A percentile compares a stretch with the other conserved stretches of the same genome.
Evolutionary conservation across 2,329 filamentous ascomycete genomes (phyloP).

Genomic region (Clarireedia hainanense): DNA sequence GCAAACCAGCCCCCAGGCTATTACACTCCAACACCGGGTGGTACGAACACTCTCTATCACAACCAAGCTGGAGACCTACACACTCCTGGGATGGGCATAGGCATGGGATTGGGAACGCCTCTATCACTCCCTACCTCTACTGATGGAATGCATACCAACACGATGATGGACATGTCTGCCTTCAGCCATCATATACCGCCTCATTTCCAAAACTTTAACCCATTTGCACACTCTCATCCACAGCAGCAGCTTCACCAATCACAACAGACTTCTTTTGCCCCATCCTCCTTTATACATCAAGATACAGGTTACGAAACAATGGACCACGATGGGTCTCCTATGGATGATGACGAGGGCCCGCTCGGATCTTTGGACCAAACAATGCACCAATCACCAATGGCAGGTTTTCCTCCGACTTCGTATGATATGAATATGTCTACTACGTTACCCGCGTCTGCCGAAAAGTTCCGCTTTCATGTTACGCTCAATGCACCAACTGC

Average conservation of each 20-base stretch:
- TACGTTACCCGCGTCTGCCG: constrained; percentile 45
- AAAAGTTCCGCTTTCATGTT: constrained; percentile 82
- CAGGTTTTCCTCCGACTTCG: constrained; percentile 47
- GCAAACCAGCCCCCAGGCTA: constrained; percentile 74
- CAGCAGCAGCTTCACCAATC: constrained; percentile 41
- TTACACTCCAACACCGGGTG: constrained; percentile 81
- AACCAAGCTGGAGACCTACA: constrained; percentile 80
- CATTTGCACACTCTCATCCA: constrained; percentile 56
- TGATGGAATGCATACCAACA: constrained; percentile 51
- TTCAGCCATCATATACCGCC: constrained; percentile 50
- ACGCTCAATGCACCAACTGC: constrained; percentile 90
- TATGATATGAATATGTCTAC: constrained; percentile 39
- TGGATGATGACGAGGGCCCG: constrained; percentile 46
- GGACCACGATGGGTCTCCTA: constrained; percentile 64
- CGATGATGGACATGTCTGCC: constrained; percentile 56
- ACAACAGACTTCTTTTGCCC: constrained; percentile 55
- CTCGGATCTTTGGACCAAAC: constrained; percentile 51
- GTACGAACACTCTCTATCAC: constrained; percentile 73
- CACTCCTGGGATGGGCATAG: constrained; percentile 73
- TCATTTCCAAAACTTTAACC: constrained; percentile 60
- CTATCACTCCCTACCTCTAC: constrained; percentile 69
- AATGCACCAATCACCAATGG: constrained; percentile 53
- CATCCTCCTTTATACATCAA: constrained; percentile 72
- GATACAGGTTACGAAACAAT: constrained; percentile 74
- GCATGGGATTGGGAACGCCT: constrained; percentile 50